Percentiles rank a stretch among this genome's conserved stretches.
Evolutionary conservation across 2,329 filamentous ascomycete genomes (phyloP).

Genomic region (Biscogniauxia marginata): DNA sequence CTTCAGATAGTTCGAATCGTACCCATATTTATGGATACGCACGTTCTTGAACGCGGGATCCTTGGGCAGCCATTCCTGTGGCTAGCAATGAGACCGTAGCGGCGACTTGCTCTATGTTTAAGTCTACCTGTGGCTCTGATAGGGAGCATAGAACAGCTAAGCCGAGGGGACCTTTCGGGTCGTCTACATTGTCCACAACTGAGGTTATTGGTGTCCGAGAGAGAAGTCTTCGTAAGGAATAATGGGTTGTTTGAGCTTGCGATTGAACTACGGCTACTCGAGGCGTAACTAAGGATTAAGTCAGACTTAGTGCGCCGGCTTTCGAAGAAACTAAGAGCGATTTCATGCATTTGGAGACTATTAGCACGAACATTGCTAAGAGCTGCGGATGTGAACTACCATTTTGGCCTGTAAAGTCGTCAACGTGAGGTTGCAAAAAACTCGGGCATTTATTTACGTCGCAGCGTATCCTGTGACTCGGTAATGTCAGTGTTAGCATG

Average conservation of each 20-base stretch:
- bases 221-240: neutral
- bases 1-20: conserved; percentile 33
- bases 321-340: neutral
- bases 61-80: conserved; percentile 35
- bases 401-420: conserved; percentile 13
- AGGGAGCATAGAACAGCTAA: conserved; percentile 1
- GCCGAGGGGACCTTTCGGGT: conserved; percentile 1
- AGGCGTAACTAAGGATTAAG: neutral
- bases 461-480: no score
- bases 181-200: neutral
- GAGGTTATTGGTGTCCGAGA: neutral
- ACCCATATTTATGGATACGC: conserved; percentile 34
- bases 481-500: no score
- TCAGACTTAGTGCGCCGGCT: neutral
- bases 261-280: neutral
- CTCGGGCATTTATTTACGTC: no score
- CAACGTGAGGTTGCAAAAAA: no score
- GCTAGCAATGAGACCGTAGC: conserved; percentile 36
- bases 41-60: conserved; percentile 29
- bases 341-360: neutral
- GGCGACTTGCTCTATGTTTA: conserved; percentile 8
- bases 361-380: no score
- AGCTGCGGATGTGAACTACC: neutral
- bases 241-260: conserved; percentile 1
- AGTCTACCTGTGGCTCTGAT: neutral